Conservation (phyloP, 345 rosid genomes). For the Heritiera fomes region DNA sequence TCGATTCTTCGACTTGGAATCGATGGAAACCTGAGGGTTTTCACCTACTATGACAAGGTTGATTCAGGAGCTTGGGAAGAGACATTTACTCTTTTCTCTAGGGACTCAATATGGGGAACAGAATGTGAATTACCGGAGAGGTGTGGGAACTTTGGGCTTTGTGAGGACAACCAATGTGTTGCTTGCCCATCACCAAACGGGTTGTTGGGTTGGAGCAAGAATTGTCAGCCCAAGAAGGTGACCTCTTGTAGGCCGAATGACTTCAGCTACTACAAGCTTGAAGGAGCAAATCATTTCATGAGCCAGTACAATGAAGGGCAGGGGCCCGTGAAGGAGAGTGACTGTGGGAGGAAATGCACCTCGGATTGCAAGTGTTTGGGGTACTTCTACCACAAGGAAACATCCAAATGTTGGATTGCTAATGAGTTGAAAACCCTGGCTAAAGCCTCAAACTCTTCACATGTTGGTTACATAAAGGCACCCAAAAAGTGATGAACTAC, state of each 20-base stretch:
- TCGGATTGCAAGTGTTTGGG: slow-evolving; percentile 64
- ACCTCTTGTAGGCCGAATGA: slow-evolving; percentile 33
- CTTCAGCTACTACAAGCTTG: slow-evolving; percentile 43
- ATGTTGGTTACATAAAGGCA: slow-evolving; percentile 37
- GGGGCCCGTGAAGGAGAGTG: slow-evolving; percentile 40
- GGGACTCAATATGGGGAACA: slow-evolving; percentile 20
- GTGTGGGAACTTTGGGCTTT: slow-evolving; percentile 53
- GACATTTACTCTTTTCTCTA: slow-evolving; percentile 42
- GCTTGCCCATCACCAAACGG: slow-evolving; percentile 48
- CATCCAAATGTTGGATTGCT: slow-evolving; percentile 56
- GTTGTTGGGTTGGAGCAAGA: slow-evolving; percentile 44
- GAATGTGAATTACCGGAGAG: slow-evolving; percentile 48
- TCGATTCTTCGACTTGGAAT: slow-evolving; percentile 45
- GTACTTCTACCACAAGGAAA: slow-evolving; percentile 47
- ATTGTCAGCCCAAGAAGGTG: slow-evolving; percentile 35
- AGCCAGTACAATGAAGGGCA: slow-evolving; percentile 43
- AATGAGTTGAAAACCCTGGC: slow-evolving; percentile 56
- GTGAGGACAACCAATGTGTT: slow-evolving; percentile 51
- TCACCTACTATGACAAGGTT: slow-evolving; percentile 41
- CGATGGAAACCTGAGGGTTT: slow-evolving; percentile 50
- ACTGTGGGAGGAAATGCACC: slow-evolving; percentile 51
- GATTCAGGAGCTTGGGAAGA: slow-evolving; percentile 40
- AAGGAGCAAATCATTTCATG: slow-evolving; percentile 54
- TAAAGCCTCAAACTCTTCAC: slow-evolving; percentile 31
- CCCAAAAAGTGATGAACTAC: slow-evolving; percentile 22